Evolutionary conservation across 2,329 filamentous ascomycete species (phyloP).

Genomic region (Ambrosiella cleistominuta): DNA sequence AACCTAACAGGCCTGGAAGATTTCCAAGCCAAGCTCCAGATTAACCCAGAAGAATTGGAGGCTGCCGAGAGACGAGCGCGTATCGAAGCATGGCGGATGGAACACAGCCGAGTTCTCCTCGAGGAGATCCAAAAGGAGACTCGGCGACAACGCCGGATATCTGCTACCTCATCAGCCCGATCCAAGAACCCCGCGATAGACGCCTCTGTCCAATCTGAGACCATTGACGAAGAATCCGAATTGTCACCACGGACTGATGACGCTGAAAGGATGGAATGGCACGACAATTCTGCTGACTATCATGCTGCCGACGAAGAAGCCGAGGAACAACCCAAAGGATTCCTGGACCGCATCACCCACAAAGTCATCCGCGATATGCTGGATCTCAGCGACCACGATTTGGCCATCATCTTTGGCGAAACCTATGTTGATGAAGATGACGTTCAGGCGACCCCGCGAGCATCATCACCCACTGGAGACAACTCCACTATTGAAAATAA

Average conservation of each 20-base stretch:
- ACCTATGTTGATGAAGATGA: conserved; percentile 38
- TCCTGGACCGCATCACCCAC: conserved; percentile 67
- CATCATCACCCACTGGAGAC: conserved; percentile 20
- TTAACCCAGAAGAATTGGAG: conserved; percentile 36
- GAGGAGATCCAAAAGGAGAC: conserved; percentile 86
- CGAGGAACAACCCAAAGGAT: conserved; percentile 41
- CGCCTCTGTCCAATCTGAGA: conserved; percentile 8
- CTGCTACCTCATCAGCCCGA: conserved; percentile 29
- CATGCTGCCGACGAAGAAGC: conserved; percentile 30
- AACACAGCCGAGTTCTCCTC: conserved; percentile 70
- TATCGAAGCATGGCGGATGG: conserved; percentile 82
- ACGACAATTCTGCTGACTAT: conserved; percentile 30
- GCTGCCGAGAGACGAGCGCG: conserved; percentile 61
- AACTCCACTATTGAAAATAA: neutral
- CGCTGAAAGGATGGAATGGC: conserved; percentile 12
- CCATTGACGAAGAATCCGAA: conserved; percentile 3
- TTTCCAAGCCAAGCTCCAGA: conserved; percentile 27
- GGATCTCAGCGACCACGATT: conserved; percentile 70
- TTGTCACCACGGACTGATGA: conserved; percentile 4
- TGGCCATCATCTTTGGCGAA: conserved; percentile 80
- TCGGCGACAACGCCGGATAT: conserved; percentile 41
- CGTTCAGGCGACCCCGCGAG: conserved; percentile 30
- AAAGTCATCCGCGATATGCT: conserved; percentile 79
- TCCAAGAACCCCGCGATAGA: conserved; percentile 2
- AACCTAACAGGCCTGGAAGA: conserved; percentile 24